Evolutionary conservation across 2,329 filamentous ascomycete species (phyloP), one percentile per base, ranked within the genome.

Genomic region (Westerdykella ornata): DNA sequence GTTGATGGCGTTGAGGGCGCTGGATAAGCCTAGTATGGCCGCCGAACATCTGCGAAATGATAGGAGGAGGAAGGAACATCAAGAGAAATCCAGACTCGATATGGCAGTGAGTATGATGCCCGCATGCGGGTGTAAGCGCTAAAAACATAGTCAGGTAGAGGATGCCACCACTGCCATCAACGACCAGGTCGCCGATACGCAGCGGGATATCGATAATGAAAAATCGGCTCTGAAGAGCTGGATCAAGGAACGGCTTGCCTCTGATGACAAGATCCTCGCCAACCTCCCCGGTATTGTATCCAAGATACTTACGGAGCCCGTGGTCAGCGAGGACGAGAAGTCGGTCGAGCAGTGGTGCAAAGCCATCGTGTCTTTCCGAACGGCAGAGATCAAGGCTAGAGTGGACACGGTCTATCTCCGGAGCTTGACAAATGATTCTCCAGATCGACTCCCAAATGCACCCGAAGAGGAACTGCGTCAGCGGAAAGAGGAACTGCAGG

Each of bases 271-370:
- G 46, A 69, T 85, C 2, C 66, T 86, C 1, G 69, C 75, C 15
- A 80, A 80, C 44, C 67, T 87, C 2, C 79, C 84, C 54, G 84
- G 83, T 49, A 71, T 86, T 2, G 74, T 81, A 0, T 74, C 73
- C 44, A 80, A 81, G 49, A 70, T 85, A 3, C 69, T 78, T 1
- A 50, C 56, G 3, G 50, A 60, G 8, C 69, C 69, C 4, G 70
- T 74, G 35, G 68, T 74, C 17, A 68, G 70, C 0, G 72, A 76
- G 7, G 74, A 80, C 37, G 68, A 76, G 34, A 64, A 72, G 41
- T 71, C 70, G 2, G 66, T 82, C 8, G 72, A 76, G 32, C 72
- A 73, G 44, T 72, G 84, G 51, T 77, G 78, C 46, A 60, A 63
- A 28, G 64, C 66, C 11, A 60, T 73, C 20, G 54, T 67, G 3